Evolutionary conservation across 2,329 filamentous ascomycete species (phyloP), one percentile per base, ranked within the genome.

Genomic region (Stagonosporopsis vannaccii): DNA sequence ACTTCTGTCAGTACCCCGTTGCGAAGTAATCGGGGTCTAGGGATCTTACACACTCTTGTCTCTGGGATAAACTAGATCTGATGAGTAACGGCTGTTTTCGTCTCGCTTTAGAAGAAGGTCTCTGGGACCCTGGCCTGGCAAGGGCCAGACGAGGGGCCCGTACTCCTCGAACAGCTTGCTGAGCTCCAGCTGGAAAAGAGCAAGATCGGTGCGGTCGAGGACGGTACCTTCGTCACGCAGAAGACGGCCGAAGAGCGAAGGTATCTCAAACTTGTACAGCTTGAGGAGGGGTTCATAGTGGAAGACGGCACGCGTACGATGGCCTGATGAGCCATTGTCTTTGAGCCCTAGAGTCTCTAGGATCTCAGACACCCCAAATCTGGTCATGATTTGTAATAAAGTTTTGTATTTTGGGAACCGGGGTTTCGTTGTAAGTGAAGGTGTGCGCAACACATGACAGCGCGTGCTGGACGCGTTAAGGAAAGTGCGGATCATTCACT

Each of bases 71-170:
- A 59, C 42, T n/a, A 65, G 47, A 9, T 59, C 50, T 17, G 45
- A 33, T 6, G 33, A 6, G 40, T 67, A 62, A 4, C 17, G 33
- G 7, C 42, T 61, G 5, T 40, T 51, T 17, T 44, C 20, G n/a
- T 44, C 7, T n/a, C 60, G 58, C 12, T 55, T 26, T 9, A 48
- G 48, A 17, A 65, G 54, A 44, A 62, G 57, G 2, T 56, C 26
- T 49, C 59, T 49, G 4, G 44, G 37, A 13, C 52, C 54, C 25
- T 45, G 32, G 11, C 44, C 51, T 23, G 44, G 45, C 2, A 28
- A 19, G 11, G 64, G 59, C 62, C 64, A 63, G 17, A 67, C 58
- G 5, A 44, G 35, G 17, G 63, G 60, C 20, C 60, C 62, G 3
- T 53, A 51, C n/a, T 58, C 32, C 4, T 20, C 20, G 7, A 65